Conservation (phyloP, 2,329 filamentous ascomycete genomes). For the Drechslerella stenobrocha region DNA sequence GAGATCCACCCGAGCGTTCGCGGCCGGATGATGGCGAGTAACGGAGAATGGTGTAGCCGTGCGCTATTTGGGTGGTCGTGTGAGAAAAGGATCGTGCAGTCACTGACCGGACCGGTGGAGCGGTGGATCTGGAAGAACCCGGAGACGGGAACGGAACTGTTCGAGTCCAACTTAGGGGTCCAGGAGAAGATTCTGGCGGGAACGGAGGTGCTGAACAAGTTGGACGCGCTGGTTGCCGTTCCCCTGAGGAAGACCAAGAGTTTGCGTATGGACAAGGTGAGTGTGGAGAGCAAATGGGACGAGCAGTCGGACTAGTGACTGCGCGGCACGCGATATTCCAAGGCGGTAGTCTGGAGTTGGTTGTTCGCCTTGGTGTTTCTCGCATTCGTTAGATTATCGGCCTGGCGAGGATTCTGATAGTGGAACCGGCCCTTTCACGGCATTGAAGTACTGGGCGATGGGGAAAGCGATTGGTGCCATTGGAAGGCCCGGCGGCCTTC, state of each 20-base stretch:
- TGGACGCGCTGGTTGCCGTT: constrained; percentile 17
- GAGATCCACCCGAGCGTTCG: constrained; percentile 43
- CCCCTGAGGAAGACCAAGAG: constrained; percentile 26
- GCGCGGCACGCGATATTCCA: too few species aligned
- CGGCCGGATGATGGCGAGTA: constrained; percentile 40
- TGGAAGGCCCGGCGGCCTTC: neutral
- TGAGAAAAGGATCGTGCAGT: constrained; percentile 30
- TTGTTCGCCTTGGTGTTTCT: neutral
- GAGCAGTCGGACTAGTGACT: constrained; percentile 13
- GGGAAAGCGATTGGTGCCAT: neutral
- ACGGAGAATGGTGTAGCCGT: constrained; percentile 42
- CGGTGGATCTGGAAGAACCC: constrained; percentile 43
- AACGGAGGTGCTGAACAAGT: constrained; percentile 34
- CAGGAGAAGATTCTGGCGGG: constrained; percentile 38
- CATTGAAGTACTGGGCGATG: too few species aligned
- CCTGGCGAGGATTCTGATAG: too few species aligned
- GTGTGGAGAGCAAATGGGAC: constrained; percentile 35
- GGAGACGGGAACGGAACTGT: constrained; percentile 26
- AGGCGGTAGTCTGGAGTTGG: neutral
- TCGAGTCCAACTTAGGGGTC: constrained; percentile 26
- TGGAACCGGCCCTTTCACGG: neutral
- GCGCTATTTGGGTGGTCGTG: constrained; percentile 37
- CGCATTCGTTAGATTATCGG: constrained; percentile 4
- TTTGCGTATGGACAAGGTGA: constrained; percentile 32
- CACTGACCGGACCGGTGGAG: constrained; percentile 18